phyloP scores from a whole-genome alignment of 2,329 filamentous ascomycete species.

The Mariannaea elegans region DNA sequence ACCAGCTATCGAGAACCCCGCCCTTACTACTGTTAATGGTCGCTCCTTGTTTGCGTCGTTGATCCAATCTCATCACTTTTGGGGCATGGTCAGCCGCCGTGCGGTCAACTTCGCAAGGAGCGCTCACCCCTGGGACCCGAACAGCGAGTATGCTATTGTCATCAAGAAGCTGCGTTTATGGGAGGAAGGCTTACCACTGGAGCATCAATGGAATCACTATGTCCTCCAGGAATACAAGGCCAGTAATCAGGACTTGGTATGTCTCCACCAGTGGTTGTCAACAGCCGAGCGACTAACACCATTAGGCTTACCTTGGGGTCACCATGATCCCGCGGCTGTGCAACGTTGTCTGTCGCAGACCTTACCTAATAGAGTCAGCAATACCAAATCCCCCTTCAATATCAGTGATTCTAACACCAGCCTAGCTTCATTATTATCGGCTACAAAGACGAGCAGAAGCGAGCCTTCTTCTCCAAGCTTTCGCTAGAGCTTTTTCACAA shows the following conservation, averaged over 20 bases:
- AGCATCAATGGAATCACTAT: slow-evolving; percentile 57
- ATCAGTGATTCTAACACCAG: slow-evolving; percentile 9
- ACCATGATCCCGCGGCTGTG: slow-evolving; percentile 65
- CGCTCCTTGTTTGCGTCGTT: slow-evolving; percentile 64
- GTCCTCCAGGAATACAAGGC: slow-evolving; percentile 56
- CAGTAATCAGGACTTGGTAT: slow-evolving; percentile 59
- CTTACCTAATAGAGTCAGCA: slow-evolving; percentile 61
- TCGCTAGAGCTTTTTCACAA: slow-evolving; percentile 59
- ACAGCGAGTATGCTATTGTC: slow-evolving; percentile 58
- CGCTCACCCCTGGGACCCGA: slow-evolving; percentile 55
- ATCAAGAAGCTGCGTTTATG: slow-evolving; percentile 55
- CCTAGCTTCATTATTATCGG: slow-evolving; percentile 55
- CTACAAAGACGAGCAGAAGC: slow-evolving; percentile 47
- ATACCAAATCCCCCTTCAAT: neutral
- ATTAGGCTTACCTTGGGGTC: slow-evolving; percentile 62
- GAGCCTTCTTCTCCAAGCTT: slow-evolving; percentile 54
- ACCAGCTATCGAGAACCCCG: slow-evolving; percentile 57
- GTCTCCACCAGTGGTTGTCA: slow-evolving; percentile 19
- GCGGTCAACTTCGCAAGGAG: slow-evolving; percentile 56
- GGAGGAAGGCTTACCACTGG: slow-evolving; percentile 57
- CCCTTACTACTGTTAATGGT: slow-evolving; percentile 51
- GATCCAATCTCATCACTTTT: slow-evolving; percentile 64
- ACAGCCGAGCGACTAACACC: slow-evolving; percentile 10
- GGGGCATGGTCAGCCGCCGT: slow-evolving; percentile 61
- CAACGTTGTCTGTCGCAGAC: slow-evolving; percentile 64